Evolutionary conservation across 2,329 filamentous ascomycete species (phyloP).

Genomic region (Epichloe glyceriae): DNA sequence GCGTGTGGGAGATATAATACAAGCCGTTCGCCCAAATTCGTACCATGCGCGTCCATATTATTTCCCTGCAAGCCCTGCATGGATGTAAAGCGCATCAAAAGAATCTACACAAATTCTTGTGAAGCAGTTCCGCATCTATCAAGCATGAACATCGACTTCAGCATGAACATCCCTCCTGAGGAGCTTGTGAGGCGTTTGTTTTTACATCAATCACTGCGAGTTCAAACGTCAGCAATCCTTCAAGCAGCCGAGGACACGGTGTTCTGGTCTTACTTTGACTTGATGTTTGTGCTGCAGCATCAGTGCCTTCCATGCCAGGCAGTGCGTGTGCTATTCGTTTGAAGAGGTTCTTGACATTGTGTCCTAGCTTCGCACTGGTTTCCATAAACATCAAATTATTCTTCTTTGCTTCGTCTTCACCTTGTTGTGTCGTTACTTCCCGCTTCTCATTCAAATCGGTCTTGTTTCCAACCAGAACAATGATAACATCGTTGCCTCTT

Average conservation of each 20-base stretch:
- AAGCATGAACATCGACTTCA: constrained; percentile 10
- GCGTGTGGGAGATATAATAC: not conserved
- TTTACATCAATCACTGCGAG: constrained; percentile 80
- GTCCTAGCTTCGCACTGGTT: constrained; percentile 92
- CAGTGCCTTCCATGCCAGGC: constrained; percentile 91
- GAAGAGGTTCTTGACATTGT: constrained; percentile 97
- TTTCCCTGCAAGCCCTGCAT: not conserved
- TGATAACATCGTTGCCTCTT: constrained; percentile 96
- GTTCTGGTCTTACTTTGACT: constrained; percentile 56
- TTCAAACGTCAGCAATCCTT: constrained; percentile 11
- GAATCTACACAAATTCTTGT: not conserved
- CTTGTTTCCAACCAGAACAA: constrained; percentile 97
- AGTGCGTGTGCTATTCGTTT: constrained; percentile 96
- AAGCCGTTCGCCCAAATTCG: not conserved
- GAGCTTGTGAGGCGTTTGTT: constrained; percentile 56
- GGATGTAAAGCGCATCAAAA: not conserved
- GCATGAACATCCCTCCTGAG: constrained; percentile 56
- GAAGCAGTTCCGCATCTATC: not conserved
- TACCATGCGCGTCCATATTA: not conserved
- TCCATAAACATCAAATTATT: constrained; percentile 98
- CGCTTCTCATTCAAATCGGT: constrained; percentile 97
- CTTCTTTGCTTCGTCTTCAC: constrained; percentile 96
- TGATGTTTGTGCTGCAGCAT: constrained; percentile 57
- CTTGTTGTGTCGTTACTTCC: constrained; percentile 90
- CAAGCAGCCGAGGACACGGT: not conserved